A percentile compares a stretch with the other conserved stretches of the same genome.
Evolutionary conservation across 139 green algal genomes (phyloP).

Genomic region (Coccomyxa sp.): DNA sequence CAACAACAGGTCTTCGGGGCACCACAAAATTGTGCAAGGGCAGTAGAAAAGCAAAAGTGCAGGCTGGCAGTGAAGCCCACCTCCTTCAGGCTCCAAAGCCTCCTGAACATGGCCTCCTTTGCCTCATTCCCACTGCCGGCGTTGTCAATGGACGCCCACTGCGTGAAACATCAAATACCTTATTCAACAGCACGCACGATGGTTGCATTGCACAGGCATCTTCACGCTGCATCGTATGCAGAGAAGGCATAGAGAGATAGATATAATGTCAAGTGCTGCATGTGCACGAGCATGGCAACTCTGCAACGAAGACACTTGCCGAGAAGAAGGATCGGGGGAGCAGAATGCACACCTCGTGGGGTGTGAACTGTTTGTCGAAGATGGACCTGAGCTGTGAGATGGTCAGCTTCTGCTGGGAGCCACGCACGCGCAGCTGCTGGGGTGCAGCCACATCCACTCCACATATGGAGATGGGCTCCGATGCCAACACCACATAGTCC

Average conservation of each 20-base stretch:
- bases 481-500: constrained; percentile 71
- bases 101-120: constrained; percentile 51
- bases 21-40: no score
- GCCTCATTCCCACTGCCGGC: constrained; percentile 19
- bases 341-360: constrained; percentile 25
- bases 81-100: constrained; percentile 81
- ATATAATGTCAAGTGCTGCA: neutral
- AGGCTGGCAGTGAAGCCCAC: constrained; percentile 9
- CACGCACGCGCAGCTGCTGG: constrained; percentile 26
- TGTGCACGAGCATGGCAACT: neutral
- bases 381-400: neutral
- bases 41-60: no score
- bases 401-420: neutral
- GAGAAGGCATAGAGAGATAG: neutral
- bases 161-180: constrained; percentile 11
- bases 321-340: neutral
- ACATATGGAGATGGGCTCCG: constrained; percentile 60
- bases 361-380: constrained; percentile 39
- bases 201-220: neutral
- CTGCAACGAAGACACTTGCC: neutral
- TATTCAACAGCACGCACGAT: neutral
- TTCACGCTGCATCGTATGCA: no score
- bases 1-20: no score
- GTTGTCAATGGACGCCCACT: constrained; percentile 36
- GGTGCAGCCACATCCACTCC: constrained; percentile 79